Base-by-base conservation (phyloP, 192 early-diverging fungal genomes). In the Entomortierella beljakovae region DNA sequence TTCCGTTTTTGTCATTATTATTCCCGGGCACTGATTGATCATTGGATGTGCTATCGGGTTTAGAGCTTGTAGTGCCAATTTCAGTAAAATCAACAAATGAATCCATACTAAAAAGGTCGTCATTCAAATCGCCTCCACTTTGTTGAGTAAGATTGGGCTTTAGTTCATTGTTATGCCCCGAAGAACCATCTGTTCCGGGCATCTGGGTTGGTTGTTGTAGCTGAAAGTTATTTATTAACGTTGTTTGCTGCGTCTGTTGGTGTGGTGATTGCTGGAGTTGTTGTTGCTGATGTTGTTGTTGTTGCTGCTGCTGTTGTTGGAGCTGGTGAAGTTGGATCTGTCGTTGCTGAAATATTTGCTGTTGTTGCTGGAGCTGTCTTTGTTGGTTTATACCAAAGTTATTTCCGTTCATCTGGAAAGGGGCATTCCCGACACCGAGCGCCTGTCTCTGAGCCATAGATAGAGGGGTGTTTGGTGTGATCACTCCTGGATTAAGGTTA, bases 71-170 rank as follows among this genome's bases (percentile, higher is more conserved):
- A 35, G 72, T 32, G 4, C 64, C 65, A 51, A 55, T 51, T 5
- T 79, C 75, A 1, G 26, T 79, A 35, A 79, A 79, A 49, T 79
- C 67, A 4, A 79, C 75, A 42, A 79, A 77, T 9, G 74, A 79
- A 1, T 79, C 75, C 35, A 79, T 22, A 3, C 67, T 62, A 38
- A 79, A 79, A 28, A 79, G 61, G 48, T 79, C 75, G 10, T 79
- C 75, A 49, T 56, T 68, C 53, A 57, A 25, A 3, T 79, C 75
- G 22, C 16, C 10, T 33, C 40, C 33, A 10, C 54, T 11, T 25
- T 48, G 61, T 25, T 68, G 65, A 10, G 40, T 15, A 20, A 35
- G 33, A 22, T 60, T 60, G 25, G 57, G 8, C 13, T 79, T 69
- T 32, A 56, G 25, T 15, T 68, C 66, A n/a, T 31, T 46, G 23